phyloP scores from a whole-genome alignment of 495 filamentous ascomycete species.

The Cryomyces antarcticus region DNA sequence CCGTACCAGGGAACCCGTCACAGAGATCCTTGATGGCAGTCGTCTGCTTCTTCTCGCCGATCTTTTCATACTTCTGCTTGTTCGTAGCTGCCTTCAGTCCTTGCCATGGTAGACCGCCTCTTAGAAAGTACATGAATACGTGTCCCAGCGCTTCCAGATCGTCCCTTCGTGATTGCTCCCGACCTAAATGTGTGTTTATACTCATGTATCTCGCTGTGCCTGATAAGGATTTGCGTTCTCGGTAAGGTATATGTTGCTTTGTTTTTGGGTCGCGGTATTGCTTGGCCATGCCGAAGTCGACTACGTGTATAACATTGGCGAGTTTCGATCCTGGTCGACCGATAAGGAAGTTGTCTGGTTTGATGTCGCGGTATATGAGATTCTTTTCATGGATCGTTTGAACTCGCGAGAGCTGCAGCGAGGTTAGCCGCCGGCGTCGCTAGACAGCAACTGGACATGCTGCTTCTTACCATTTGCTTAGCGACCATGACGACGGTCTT shows the following conservation, averaged over 20 bases:
- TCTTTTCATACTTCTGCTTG: constrained; percentile 99
- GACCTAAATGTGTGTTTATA: constrained; percentile 95
- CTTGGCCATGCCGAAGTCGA: constrained; percentile 99
- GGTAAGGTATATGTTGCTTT: constrained; percentile 97
- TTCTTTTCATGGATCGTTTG: constrained; percentile 99
- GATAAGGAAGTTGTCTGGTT: constrained; percentile 98
- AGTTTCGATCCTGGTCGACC: constrained; percentile 82
- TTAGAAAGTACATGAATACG: constrained; percentile 98
- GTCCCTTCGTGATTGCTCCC: constrained; percentile 90
- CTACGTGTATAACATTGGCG: constrained; percentile 94
- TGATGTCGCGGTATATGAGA: constrained; percentile 97
- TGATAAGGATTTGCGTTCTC: constrained; percentile 91
- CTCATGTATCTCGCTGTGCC: constrained; percentile 98
- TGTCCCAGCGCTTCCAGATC: constrained; percentile 92
- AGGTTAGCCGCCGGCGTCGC: constrained; percentile 5
- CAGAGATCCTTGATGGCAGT: constrained; percentile 93
- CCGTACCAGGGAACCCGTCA: constrained; percentile 68
- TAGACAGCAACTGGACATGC: background rate
- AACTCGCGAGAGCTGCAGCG: constrained; percentile 64
- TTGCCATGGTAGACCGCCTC: constrained; percentile 94
- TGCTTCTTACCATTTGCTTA: constrained; percentile 77
- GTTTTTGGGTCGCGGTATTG: constrained; percentile 98
- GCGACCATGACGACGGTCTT: constrained; percentile 99
- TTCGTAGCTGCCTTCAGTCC: constrained; percentile 97
- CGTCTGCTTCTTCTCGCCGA: constrained; percentile 99